Evolutionary conservation across 495 filamentous ascomycete genomes (phyloP), one percentile per base, ranked within the genome.

Genomic region (Lasiosphaeris hirsuta): DNA sequence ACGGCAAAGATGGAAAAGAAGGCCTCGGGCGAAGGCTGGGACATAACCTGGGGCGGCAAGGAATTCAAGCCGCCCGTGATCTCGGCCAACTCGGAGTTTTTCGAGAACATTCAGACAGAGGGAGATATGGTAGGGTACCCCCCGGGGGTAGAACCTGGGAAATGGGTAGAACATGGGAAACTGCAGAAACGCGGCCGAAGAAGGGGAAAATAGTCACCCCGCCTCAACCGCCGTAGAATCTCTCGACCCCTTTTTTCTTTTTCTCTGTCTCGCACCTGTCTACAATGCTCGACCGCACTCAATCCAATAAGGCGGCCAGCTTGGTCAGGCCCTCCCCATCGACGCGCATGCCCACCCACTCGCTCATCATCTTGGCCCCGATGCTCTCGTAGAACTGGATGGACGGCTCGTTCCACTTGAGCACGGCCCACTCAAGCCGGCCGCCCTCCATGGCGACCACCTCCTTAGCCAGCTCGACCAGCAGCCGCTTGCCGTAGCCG

Each of bases 301-400:
- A 75, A 37, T 74, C 75, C 57, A 76, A 54, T 52, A 76, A 38
- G 3, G 57, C 30, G 8, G 85, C 84, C 75, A 96, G 69, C 69
- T 82, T 81, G 14, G 61, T 70, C 76, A 96, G 74, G 17, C 72
- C 85, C 45, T 88, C 81, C 35, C 86, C 86, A 58, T 94, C 90
- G 13, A 97, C 84, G 69, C 93, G 87, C 89, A 96, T 92, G 59
- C 86, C 85, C 63, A 90, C 83, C 94, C 94, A 97, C 67, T 94
- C 92, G 53, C 81, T 82, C 88, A 91, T 87, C 63, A 75, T 75
- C 65, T 74, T 81, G n/a, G 93, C 94, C 5, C 94, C 93, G 56
- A 96, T 78, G 59, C 81, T 78, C 66, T 86, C 81, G 65, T 98
- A 97, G 67, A 98, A 97, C 65, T 85, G 75, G 70, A 97, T 90